Evolutionary conservation across 2,329 filamentous ascomycete species (phyloP).

Genomic region (Pseudogymnoascus verrucosus): DNA sequence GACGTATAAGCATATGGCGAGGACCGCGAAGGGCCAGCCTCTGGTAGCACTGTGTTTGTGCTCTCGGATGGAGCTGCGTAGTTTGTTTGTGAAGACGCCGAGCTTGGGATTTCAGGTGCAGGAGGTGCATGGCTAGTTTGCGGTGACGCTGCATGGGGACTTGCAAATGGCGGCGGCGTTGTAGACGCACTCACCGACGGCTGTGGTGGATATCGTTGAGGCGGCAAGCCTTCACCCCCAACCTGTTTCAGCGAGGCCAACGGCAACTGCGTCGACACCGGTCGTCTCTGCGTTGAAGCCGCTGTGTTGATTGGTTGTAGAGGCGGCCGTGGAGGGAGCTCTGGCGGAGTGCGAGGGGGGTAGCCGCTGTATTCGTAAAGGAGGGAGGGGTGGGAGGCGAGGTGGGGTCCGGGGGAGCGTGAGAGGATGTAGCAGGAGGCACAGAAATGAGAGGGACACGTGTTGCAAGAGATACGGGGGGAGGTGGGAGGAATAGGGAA

Average conservation of each 20-base stretch:
- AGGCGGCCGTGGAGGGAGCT: not conserved
- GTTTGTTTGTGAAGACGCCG: not conserved
- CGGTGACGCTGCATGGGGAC: not conserved
- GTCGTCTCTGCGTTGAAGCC: not conserved
- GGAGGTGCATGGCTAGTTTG: not conserved
- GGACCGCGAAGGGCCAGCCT: not conserved
- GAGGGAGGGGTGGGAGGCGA: not conserved
- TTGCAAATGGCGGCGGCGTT: not conserved
- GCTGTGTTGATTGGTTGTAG: not conserved
- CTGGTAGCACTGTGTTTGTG: not conserved
- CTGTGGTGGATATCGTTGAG: not conserved
- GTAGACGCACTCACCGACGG: not conserved
- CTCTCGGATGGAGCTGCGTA: not conserved
- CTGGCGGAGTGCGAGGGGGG: not conserved
- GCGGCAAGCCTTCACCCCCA: not conserved
- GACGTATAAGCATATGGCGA: not conserved
- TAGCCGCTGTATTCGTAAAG: not conserved
- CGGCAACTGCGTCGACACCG: not conserved
- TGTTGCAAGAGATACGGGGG: not conserved
- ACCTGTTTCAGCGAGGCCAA: not conserved
- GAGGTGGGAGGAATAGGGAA: not conserved
- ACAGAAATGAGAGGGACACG: not conserved
- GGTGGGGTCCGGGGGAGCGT: not conserved
- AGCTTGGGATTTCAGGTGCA: not conserved
- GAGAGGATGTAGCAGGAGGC: not conserved